Conservation (phyloP, 352 stramenopile genomes). For the Peronosclerospora sorghi region DNA sequence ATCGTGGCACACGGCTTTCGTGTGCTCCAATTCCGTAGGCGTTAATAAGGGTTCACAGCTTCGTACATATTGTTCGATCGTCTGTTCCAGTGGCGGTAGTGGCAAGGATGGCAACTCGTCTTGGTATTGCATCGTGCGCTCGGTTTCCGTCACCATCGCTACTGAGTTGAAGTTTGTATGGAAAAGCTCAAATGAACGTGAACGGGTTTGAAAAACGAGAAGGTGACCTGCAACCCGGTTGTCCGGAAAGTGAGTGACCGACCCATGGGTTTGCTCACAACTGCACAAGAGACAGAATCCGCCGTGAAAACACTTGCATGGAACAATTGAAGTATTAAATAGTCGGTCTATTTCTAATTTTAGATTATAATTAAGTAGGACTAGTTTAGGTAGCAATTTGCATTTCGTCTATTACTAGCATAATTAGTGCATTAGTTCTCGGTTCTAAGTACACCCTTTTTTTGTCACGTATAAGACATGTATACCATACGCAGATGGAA, state of each 20-base stretch:
- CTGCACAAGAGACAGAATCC: background rate
- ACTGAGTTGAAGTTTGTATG: background rate
- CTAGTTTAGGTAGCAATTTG: too few species aligned
- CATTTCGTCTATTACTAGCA: too few species aligned
- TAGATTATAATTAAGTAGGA: too few species aligned
- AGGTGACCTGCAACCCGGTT: too few species aligned
- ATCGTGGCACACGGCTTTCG: slow-evolving; percentile 86
- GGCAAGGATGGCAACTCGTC: slow-evolving; percentile 88
- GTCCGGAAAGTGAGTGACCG: too few species aligned
- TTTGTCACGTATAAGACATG: too few species aligned
- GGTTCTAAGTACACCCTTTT: too few species aligned
- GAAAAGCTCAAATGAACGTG: slow-evolving; percentile 9
- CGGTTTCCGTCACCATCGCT: slow-evolving; percentile 14
- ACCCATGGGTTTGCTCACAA: slow-evolving; percentile 5
- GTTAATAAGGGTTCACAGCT: slow-evolving; percentile 87
- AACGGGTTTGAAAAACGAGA: background rate
- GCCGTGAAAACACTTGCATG: too few species aligned
- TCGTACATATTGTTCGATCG: slow-evolving; percentile 86
- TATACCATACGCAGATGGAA: too few species aligned
- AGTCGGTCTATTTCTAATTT: too few species aligned
- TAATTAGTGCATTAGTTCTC: too few species aligned
- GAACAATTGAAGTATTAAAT: too few species aligned
- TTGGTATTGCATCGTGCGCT: slow-evolving; percentile 74
- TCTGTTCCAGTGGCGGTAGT: slow-evolving; percentile 89
- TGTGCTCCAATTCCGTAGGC: slow-evolving; percentile 80